Evolutionary conservation across 345 rosid genomes (phyloP).

Genomic region (Eutrema heterophyllum): DNA sequence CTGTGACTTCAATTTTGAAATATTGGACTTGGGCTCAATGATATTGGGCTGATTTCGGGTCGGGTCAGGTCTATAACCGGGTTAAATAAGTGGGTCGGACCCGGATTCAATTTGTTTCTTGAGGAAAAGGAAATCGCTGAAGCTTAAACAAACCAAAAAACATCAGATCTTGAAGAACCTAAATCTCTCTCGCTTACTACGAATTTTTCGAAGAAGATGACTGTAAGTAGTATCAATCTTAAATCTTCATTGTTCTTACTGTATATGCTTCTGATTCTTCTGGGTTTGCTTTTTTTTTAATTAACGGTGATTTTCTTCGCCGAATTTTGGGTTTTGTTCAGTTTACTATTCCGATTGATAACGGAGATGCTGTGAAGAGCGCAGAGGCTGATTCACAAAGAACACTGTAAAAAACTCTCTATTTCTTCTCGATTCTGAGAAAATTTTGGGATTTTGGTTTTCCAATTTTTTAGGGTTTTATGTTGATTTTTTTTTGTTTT

Average conservation of each 20-base stretch:
- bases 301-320: not conserved
- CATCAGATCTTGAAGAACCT: slow-evolving; percentile 22
- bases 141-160: not conserved
- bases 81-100: not conserved
- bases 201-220: slow-evolving; percentile 17
- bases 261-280: not conserved
- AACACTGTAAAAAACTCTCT: slow-evolving; percentile 38
- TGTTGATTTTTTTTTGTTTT: slow-evolving; percentile 2
- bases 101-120: slow-evolving; percentile 27
- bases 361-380: slow-evolving; percentile 28
- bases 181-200: slow-evolving; percentile 6
- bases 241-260: not conserved
- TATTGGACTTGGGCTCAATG: slow-evolving; percentile 1
- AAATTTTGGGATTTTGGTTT: not conserved
- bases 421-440: not conserved
- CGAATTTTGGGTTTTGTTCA: not conserved
- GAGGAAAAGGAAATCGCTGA: slow-evolving; percentile 31
- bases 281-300: not conserved
- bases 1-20: slow-evolving; percentile 5
- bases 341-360: slow-evolving; percentile 34
- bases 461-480: slow-evolving; percentile 2
- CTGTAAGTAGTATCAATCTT: slow-evolving; percentile 26
- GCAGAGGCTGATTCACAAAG: slow-evolving; percentile 42
- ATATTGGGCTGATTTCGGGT: not conserved
- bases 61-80: not conserved